phyloP scores from a whole-genome alignment of 495 filamentous ascomycete species.

The Aspergillus ellipticus region DNA sequence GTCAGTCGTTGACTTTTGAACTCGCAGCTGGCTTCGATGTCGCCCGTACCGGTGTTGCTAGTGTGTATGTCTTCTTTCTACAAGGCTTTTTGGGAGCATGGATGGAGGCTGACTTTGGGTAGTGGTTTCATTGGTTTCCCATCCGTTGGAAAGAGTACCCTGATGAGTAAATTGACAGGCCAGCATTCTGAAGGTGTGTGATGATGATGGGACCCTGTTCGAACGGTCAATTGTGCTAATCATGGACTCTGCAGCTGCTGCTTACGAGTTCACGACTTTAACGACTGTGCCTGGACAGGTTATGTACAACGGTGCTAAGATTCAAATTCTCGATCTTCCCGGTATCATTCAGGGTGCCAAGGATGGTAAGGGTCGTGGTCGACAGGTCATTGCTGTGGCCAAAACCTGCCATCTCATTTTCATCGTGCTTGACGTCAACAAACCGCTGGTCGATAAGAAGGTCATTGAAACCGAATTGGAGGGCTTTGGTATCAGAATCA shows the following conservation, averaged over 20 bases:
- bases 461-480: constrained; percentile 97
- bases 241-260: constrained; percentile 57
- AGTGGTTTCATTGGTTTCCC: constrained; percentile 74
- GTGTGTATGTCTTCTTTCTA: constrained; percentile 73
- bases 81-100: background rate
- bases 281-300: constrained; percentile 98
- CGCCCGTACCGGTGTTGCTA: constrained; percentile 94
- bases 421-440: constrained; percentile 98
- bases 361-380: constrained; percentile 95
- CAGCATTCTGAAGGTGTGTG: constrained; percentile 82
- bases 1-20: constrained; percentile 22
- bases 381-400: constrained; percentile 97
- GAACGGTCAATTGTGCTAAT: constrained; percentile 18
- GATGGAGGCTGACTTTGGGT: constrained; percentile 15
- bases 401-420: constrained; percentile 99
- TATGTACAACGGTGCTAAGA: constrained; percentile 91
- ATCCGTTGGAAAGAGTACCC: constrained; percentile 95
- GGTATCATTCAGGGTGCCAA: constrained; percentile 99
- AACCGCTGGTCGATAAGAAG: constrained; percentile 93
- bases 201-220: constrained; percentile 2
- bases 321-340: constrained; percentile 97
- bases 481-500: constrained; percentile 96
- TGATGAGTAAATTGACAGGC: constrained; percentile 91
- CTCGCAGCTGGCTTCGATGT: constrained; percentile 86
- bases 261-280: constrained; percentile 97